Evolutionary conservation across 2,329 filamentous ascomycete genomes (phyloP).

Genomic region (Microsporum audouinii): DNA sequence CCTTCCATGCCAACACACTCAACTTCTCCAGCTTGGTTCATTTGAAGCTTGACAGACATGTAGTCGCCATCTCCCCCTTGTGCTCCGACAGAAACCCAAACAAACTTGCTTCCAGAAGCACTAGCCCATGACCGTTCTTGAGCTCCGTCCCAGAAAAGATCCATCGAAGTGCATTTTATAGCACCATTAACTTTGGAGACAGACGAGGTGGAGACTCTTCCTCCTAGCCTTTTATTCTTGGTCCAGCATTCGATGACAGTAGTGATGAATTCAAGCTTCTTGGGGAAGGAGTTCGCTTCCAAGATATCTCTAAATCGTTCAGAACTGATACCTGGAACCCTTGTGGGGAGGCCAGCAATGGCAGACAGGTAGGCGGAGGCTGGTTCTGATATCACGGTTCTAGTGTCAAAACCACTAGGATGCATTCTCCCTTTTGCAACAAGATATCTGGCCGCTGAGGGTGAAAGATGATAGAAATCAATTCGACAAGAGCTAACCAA

Average conservation of each 20-base stretch:
- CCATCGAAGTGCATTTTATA: conserved; percentile 9
- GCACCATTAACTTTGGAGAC: background rate
- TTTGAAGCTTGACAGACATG: conserved; percentile 28
- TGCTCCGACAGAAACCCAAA: conserved; percentile 42
- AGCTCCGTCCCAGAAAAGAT: conserved; percentile 33
- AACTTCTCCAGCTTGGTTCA: conserved; percentile 10
- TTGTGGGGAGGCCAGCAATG: conserved; percentile 23
- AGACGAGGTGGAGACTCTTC: conserved; percentile 16
- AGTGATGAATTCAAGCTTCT: conserved; percentile 34
- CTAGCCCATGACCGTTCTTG: conserved; percentile 31
- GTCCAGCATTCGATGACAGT: conserved; percentile 34
- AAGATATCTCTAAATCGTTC: conserved; percentile 33
- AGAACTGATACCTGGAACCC: conserved; percentile 24
- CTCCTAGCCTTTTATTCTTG: conserved; percentile 28
- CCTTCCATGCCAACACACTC: conserved; percentile 11
- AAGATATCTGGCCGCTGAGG: conserved; percentile 35
- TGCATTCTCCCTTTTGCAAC: conserved; percentile 33
- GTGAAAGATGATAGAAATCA: conserved; percentile 40
- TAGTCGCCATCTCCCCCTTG: conserved; percentile 37
- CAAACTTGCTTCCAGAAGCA: conserved; percentile 37
- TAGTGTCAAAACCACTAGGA: conserved; percentile 33
- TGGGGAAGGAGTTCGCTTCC: conserved; percentile 34
- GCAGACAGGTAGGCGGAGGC: conserved; percentile 32
- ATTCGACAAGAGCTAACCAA: conserved; percentile 24
- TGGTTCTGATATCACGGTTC: conserved; percentile 32